A percentile compares a stretch with the other conserved stretches of the same genome.
Conservation (phyloP, 371 early-diverging fungal species). For the Mucor plumbeus region DNA sequence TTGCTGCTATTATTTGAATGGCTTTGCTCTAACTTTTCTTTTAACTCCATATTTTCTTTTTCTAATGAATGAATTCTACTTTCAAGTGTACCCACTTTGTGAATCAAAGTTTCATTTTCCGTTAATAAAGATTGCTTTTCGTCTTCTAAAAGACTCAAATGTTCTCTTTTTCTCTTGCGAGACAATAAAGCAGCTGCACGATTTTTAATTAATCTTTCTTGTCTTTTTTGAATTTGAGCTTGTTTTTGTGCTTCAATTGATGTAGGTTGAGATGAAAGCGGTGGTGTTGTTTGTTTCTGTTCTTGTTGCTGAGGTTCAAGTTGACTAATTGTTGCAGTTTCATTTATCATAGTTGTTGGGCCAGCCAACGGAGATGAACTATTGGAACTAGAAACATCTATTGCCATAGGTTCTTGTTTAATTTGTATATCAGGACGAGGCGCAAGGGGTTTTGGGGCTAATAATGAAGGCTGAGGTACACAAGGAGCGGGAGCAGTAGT, state of each 20-base stretch:
- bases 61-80: constrained; percentile 41
- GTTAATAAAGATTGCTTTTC: constrained; percentile 63
- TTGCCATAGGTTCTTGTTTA: constrained; percentile 13
- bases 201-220: constrained; percentile 90
- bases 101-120: constrained; percentile 66
- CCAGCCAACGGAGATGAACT: constrained; percentile 9
- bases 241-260: constrained; percentile 35
- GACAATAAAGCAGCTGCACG: constrained; percentile 89
- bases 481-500: constrained; percentile 6
- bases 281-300: background rate
- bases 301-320: constrained; percentile 14
- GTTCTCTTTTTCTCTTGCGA: constrained; percentile 89
- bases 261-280: background rate
- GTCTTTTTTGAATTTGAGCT: constrained; percentile 67
- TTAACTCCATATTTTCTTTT: constrained; percentile 36
- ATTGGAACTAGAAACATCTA: constrained; percentile 1
- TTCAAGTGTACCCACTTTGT: constrained; percentile 67
- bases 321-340: constrained; percentile 1
- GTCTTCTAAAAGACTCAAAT: constrained; percentile 75
- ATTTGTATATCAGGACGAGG: constrained; percentile 13
- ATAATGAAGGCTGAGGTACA: constrained; percentile 16
- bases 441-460: constrained; percentile 41
- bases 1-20: background rate
- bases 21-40: constrained; percentile 3
- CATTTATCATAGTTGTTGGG: constrained; percentile 7